Base-by-base conservation (phyloP, 805 yeast genomes). In the Candida yuanshanica region DNA sequence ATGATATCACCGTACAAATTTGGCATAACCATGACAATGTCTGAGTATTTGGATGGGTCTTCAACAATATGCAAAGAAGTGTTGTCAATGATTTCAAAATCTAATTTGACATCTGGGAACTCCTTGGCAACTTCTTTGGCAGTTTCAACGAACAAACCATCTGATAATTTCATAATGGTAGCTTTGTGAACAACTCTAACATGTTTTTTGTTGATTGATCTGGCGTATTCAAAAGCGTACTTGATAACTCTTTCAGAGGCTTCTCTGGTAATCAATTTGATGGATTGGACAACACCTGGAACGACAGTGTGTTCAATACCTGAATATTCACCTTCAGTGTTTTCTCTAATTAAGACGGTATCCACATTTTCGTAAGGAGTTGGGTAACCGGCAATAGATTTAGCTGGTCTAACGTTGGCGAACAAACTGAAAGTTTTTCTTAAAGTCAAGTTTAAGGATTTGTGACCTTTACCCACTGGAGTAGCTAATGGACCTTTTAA, bases 241-340 rank as follows among this genome's bases (percentile, higher is more conserved):
- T 91, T 83, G 66, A 93, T 85, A 50, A 90, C 97, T 68, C 95
- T 87, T 71, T 89, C 96, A 45, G 96, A 87, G 44, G 98, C 98
- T 44, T 87, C 89, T 63, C 83, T 83, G 61, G 99, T 93, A 74
- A 93, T 93, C 67, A 93, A 79, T 74, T 93, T 93, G 72, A 91
- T 91, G 49, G 96, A 86, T 74, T 93, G 98, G 41, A 93, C 97
- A 42, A 93, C 98, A 63, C 99, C 99, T 51, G 97, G 97, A 43
- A 89, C 95, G 51, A 93, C 89, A 50, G 88, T 84, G 75, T 93
- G 99, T 76, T 93, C 99, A 57, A 93, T 90, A 72, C 99, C 99
- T 24, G 97, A 90, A 75, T 91, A 91, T 72, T 91, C 99, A 75
- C 99, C 99, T 70, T 93, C 98, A 52, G 99, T 91, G 81, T 93